Evolutionary conservation across 768 basidiomycete genomes (phyloP), one percentile per base, ranked within the genome.

Genomic region (Tylopilus subfusipes): DNA sequence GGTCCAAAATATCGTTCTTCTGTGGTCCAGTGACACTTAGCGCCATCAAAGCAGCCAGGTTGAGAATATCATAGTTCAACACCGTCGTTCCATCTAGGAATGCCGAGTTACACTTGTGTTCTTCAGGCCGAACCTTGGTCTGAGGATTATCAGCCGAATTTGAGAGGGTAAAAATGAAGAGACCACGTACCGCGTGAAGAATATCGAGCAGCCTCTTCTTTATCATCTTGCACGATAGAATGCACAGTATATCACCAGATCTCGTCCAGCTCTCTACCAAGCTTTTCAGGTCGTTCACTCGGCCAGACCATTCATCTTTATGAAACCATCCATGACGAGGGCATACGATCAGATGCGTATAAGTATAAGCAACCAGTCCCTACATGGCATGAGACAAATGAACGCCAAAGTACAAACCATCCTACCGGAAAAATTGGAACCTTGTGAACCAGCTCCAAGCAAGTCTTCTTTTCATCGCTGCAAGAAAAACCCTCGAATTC

Each of bases 331-430:
- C 22, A 24, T 48, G 56, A 30, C 33, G 45, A 50, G 56, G 39
- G 25, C 67, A 68, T 38, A 19, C 6, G 12, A 59, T 25, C 24
- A 68, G 27, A 47, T 68, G 69, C 6, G 69, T 68, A 29, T 64
- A 68, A 3, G 58, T 57, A 39, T 71, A 69, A 25, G 67, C 69
- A 8, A 69, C 60, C 44, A 68, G 39, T 36, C 64, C 68, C 67
- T 68, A 25, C 36, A 21, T 2, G 21, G 22, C 7, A 31, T 66
- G 42, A 61, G 63, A 52, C 9, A 11, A 39, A 36, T 2, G 18
- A 51, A 53, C 7, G 19, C 31, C 18, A 46, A 50, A 36, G 14
- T 21, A 42, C 8, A 38, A 34, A 39, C 24, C 18, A 42, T 2
- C 64, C 25, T 38, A 70, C 67, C 43, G 64, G 69, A 42, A 69